Base-by-base conservation (phyloP, 768 basidiomycete genomes). In the Panellus pusillus region DNA sequence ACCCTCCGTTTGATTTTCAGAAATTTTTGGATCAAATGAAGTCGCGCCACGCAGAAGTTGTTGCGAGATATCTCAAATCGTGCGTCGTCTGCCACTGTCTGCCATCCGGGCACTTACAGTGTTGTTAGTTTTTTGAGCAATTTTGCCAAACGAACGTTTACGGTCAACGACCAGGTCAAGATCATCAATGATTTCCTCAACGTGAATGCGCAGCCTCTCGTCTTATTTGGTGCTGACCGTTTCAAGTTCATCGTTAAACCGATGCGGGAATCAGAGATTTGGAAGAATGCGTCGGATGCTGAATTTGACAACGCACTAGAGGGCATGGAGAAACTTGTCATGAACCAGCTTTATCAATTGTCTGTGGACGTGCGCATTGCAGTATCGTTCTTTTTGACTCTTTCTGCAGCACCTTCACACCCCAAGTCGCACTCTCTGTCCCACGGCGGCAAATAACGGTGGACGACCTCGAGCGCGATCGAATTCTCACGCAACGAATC, bases 301-400 rank as follows among this genome's bases (percentile, higher is more conserved):
- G 94, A 98, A 68, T 98, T 99, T 60, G 97, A 98, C 49, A 95
- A 96, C 63, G 93, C 94, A 0, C 82, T 93, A 76, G 97, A 99
- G 71, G 95, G 94, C 47, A 98, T 98, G 93, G 97, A 99, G 78
- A 99, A 99, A 70, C 81, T 99, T 7, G 97, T 99, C 61, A 98
- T 99, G 97, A 99, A 98, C 63, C 78, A 93, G 47, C 73, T 98
- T 47, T 98, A 97, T 69, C 92, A 94, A 63, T 93, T 91, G 95
- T 98, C 57, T 66, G 89, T 83, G 13, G 11, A 24, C 18, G 27
- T 47, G 2, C n/a, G 29, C 44, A 29, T 36, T 20, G 48, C 41
- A 52, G 60, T 39, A 24, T 45, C 31, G 28, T 44, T 56, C 60
- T 55, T 58, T 20, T 42, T 44, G 48, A 43, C 58, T 40, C 12